Conservation (phyloP, 2,329 filamentous ascomycete genomes). For the Cryphonectria japonica region DNA sequence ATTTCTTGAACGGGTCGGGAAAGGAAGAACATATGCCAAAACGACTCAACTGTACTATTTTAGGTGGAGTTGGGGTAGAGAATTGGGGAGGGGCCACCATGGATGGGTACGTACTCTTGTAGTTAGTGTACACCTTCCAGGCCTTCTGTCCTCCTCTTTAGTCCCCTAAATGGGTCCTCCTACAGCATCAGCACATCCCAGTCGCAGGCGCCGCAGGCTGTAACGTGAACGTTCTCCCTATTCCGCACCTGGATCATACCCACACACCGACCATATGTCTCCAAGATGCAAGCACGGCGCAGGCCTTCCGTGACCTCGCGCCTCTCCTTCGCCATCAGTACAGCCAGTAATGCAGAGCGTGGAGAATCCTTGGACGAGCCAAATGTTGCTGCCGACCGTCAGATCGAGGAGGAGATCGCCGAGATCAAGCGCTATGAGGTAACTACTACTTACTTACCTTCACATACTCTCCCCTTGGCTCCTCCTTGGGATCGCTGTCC, state of each 20-base stretch:
- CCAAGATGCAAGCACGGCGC: slow-evolving; percentile 37
- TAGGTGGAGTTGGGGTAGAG: not conserved
- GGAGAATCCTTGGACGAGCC: slow-evolving; percentile 58
- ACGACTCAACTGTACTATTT: not conserved
- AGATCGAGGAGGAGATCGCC: slow-evolving; percentile 91
- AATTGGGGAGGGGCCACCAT: not conserved
- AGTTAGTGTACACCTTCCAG: not conserved
- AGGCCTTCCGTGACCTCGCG: slow-evolving; percentile 66
- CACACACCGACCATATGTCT: slow-evolving; percentile 23
- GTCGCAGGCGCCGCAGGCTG: slow-evolving; percentile 28
- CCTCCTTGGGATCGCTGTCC: not conserved
- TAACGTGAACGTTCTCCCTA: slow-evolving; percentile 31
- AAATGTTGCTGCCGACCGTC: slow-evolving; percentile 60
- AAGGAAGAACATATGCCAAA: not conserved
- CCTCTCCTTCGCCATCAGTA: slow-evolving; percentile 69
- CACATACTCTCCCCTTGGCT: slow-evolving; percentile 3
- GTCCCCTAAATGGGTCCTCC: not conserved
- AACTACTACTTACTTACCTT: slow-evolving; percentile 22
- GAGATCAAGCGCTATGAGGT: slow-evolving; percentile 97
- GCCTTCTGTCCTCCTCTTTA: not conserved
- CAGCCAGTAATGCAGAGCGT: slow-evolving; percentile 54
- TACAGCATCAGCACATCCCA: not conserved
- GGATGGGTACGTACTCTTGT: not conserved
- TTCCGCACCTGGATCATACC: slow-evolving; percentile 5
- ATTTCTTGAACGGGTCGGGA: not conserved